phyloP scores from a whole-genome alignment of 2,329 filamentous ascomycete genomes.

The Zasmidium angulare region DNA sequence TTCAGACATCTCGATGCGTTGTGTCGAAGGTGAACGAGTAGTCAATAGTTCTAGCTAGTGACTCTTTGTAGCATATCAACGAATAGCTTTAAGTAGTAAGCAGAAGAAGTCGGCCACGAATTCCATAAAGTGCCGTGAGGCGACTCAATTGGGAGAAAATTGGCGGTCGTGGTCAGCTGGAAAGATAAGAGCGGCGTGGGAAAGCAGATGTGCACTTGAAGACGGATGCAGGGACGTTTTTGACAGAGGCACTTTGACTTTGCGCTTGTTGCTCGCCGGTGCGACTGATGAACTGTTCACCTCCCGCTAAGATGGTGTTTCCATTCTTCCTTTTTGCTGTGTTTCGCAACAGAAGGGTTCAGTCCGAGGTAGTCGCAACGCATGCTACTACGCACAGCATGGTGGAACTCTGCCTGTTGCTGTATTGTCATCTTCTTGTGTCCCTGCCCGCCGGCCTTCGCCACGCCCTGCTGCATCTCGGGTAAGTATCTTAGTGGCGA shows the following conservation, averaged over 20 bases:
- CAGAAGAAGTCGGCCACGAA: slow-evolving; percentile 35
- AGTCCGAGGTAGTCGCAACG: too few species aligned
- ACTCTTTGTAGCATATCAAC: slow-evolving; percentile 14
- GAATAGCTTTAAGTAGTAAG: slow-evolving; percentile 35
- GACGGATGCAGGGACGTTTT: neutral
- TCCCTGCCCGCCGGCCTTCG: neutral
- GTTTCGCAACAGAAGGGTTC: neutral
- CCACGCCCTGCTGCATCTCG: neutral
- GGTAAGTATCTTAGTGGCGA: neutral
- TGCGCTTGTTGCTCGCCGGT: neutral
- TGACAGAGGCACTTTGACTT: neutral
- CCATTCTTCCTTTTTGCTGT: neutral
- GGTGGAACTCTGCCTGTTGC: too few species aligned
- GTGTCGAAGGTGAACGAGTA: too few species aligned
- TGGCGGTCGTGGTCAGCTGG: neutral
- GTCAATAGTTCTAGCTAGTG: neutral
- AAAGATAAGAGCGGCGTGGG: neutral
- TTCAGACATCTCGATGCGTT: slow-evolving; percentile 21
- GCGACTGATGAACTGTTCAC: neutral
- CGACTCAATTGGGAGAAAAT: neutral
- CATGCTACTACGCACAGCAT: too few species aligned
- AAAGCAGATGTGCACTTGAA: neutral
- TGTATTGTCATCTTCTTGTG: neutral
- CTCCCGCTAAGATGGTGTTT: neutral
- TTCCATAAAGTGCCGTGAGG: slow-evolving; percentile 26